Evolutionary conservation across 768 basidiomycete genomes (phyloP).

Genomic region (Rubroboletus pulcherrimus): DNA sequence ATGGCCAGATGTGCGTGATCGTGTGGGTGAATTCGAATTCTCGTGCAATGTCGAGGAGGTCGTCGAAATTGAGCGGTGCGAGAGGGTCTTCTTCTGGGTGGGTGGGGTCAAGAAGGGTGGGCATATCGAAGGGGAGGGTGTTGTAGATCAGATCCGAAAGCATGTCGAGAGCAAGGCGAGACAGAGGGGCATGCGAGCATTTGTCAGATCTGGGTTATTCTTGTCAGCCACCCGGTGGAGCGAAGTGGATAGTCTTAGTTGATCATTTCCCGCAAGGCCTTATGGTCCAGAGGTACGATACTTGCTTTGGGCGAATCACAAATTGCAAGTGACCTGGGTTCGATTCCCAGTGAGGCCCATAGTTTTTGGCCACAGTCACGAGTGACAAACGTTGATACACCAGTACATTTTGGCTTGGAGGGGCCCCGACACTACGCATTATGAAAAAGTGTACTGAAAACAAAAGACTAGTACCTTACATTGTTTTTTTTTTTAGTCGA

Average conservation of each 20-base stretch:
- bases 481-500: too few species aligned
- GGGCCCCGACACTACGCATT: too few species aligned
- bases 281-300: constrained; percentile 38
- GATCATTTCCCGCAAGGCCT: constrained; percentile 12
- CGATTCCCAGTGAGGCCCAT: constrained; percentile 36
- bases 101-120: background rate
- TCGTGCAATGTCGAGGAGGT: constrained; percentile 28
- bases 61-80: constrained; percentile 21
- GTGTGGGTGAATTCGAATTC: constrained; percentile 27
- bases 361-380: background rate
- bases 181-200: background rate
- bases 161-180: constrained; percentile 19
- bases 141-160: constrained; percentile 15
- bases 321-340: constrained; percentile 37
- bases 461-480: too few species aligned
- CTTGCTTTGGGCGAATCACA: constrained; percentile 33
- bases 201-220: background rate
- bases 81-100: constrained; percentile 1
- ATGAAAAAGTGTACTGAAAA: too few species aligned
- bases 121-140: constrained; percentile 6
- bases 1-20: constrained; percentile 20
- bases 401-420: too few species aligned
- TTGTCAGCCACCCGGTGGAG: constrained; percentile 17
- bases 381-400: too few species aligned
- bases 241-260: background rate